These are phyloP conservation scores for Kazachstania bromeliacearum DNA, from an alignment of 805 yeast species.

Conservation along the genomic window DNA sequence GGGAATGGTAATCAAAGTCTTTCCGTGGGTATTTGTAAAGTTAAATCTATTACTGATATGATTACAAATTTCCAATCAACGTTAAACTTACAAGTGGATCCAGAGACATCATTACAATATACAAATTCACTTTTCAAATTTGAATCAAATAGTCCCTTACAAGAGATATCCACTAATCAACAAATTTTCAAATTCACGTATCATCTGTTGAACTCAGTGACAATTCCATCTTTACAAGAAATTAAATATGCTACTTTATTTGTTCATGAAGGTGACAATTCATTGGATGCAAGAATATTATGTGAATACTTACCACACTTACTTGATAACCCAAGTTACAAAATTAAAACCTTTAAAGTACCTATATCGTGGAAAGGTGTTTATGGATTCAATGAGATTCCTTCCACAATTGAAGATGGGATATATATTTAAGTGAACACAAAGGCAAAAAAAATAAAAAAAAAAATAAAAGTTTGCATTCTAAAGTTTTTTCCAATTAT, in stretches of 20 bases:
- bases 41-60: constrained; percentile 17
- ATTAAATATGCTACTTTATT: constrained; percentile 42
- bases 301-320: constrained; percentile 13
- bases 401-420: constrained; percentile 68
- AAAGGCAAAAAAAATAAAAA: neutral
- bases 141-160: constrained; percentile 16
- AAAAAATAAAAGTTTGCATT: neutral
- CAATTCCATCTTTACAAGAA: constrained; percentile 9
- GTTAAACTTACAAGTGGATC: constrained; percentile 16
- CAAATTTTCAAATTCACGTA: constrained; percentile 22
- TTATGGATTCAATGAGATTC: constrained; percentile 65
- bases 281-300: constrained; percentile 46
- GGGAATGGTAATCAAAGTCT: constrained; percentile 4
- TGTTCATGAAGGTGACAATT: constrained; percentile 89
- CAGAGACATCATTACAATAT: constrained; percentile 9
- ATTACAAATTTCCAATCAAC: constrained; percentile 15
- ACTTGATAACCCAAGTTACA: constrained; percentile 8
- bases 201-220: constrained; percentile 19
- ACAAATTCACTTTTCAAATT: constrained; percentile 19
- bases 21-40: constrained; percentile 20
- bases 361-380: constrained; percentile 83
- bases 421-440: constrained; percentile 33
- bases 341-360: constrained; percentile 31
- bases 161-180: constrained; percentile 23
- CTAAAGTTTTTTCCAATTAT: neutral